Conservation (phyloP, 2,329 filamentous ascomycete genomes). For the Grosmannia penicillata region DNA sequence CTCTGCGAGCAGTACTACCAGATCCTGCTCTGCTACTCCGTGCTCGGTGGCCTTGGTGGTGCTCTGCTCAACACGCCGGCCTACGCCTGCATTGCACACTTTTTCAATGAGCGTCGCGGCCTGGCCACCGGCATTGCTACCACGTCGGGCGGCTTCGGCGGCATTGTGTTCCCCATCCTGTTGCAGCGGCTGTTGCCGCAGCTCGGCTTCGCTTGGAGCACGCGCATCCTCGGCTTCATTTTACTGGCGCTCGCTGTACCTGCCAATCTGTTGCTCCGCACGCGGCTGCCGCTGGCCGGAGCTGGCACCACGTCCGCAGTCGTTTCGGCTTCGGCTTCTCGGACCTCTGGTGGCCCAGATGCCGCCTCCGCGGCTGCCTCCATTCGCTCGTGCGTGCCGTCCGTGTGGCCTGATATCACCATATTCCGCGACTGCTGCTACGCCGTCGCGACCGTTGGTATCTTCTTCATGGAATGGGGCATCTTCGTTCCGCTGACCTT, state of each 20-base stretch:
- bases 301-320: background rate
- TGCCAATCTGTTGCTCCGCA: slow-evolving; percentile 31
- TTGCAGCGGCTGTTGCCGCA: slow-evolving; percentile 28
- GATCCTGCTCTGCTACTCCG: slow-evolving; percentile 62
- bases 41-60: slow-evolving; percentile 57
- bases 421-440: slow-evolving; percentile 48
- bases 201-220: slow-evolving; percentile 33
- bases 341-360: too few relatives aligned
- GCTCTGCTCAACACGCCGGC: slow-evolving; percentile 67
- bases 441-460: slow-evolving; percentile 41
- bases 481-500: slow-evolving; percentile 64
- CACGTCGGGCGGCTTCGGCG: slow-evolving; percentile 54
- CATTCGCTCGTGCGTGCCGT: slow-evolving; percentile 9
- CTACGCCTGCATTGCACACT: slow-evolving; percentile 62
- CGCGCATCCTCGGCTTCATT: slow-evolving; percentile 34
- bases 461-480: slow-evolving; percentile 59
- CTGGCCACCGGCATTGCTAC: slow-evolving; percentile 72
- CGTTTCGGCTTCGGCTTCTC: too few relatives aligned
- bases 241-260: slow-evolving; percentile 30
- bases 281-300: slow-evolving; percentile 34
- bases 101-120: slow-evolving; percentile 56
- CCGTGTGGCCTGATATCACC: slow-evolving; percentile 40
- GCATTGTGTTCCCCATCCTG: slow-evolving; percentile 45
- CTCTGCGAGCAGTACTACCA: slow-evolving; percentile 62
- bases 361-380: background rate